Evolutionary conservation across 1,284 basidiomycete species (phyloP), one percentile per base, ranked within the genome.

Genomic region (Ceratobasidium papillatum): DNA sequence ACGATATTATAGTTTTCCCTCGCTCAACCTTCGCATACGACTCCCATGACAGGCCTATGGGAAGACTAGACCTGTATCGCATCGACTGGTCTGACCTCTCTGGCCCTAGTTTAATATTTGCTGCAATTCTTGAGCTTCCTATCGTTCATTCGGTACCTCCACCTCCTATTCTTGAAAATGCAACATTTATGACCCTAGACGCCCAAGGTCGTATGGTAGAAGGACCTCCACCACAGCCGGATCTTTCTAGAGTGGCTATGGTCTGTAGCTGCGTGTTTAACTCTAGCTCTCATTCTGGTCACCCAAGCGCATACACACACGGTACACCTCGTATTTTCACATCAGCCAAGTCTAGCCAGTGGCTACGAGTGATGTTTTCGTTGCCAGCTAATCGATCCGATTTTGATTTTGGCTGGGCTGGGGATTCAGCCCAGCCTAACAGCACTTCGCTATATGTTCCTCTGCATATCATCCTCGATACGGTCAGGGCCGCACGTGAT

Each of bases 41-140:
- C 17, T 30, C 61, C 17, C 61, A n/a, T 3, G 43, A 63, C 34
- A 43, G 1, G 12, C 59, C 41, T 30, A 63, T 47, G 38, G 41
- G 43, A 38, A 45, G 11, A 12, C 38, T 63, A 22, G 43, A 63
- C 5, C 9, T 47, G 25, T 47, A 47, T 30, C 14, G 12, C 4
- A 63, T 47, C 41, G 30, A 62, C 22, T 62, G 38, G 59, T 62
- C 59, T 14, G 38, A 43, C n/a, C 27, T 19, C 5, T 54, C 30
- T 2, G n/a, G 25, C 25, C 61, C 61, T 2, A 45, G 17, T 9
- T 19, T 63, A 41, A 25, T 22, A 5, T 14, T 45, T n/a, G 61
- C 47, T 32, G 43, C 41, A 17, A 45, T 32, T 12, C 41, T 47
- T 43, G 41, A 47, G 61, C 43, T 63, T 41, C 59, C 59, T 62